Percentiles rank a stretch among this genome's conserved stretches.
These are phyloP conservation scores for Styphnolobium japonicum DNA, from an alignment of 306 rosid species.

Conservation along the genomic window DNA sequence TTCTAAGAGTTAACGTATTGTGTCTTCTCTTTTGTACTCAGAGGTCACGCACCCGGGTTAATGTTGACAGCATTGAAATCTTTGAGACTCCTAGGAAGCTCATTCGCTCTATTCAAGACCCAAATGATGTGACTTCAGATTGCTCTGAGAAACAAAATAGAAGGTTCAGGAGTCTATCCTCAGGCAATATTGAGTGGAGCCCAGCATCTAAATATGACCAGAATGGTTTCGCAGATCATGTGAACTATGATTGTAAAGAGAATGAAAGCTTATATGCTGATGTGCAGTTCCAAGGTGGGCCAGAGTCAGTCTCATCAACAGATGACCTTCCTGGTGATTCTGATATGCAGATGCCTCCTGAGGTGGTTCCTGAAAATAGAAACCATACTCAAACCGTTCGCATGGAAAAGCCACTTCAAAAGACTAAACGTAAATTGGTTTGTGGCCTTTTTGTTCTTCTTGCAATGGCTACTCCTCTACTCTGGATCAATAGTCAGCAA, in stretches of 20 bases:
- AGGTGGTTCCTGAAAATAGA: conserved; percentile 33
- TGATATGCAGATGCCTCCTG: conserved; percentile 30
- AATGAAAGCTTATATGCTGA: conserved; percentile 40
- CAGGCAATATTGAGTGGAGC: conserved; percentile 52
- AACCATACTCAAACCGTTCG: conserved; percentile 9
- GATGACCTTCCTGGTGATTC: conserved; percentile 38
- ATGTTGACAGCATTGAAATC: conserved; percentile 43
- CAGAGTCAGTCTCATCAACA: conserved; percentile 77
- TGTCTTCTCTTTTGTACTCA: conserved; percentile 34
- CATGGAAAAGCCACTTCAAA: conserved; percentile 29
- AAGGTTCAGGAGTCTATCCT: conserved; percentile 53
- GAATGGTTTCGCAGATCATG: conserved; percentile 24
- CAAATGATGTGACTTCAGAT: conserved; percentile 37
- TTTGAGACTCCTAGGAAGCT: conserved; percentile 73
- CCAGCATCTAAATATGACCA: conserved; percentile 42
- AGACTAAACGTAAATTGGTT: conserved; percentile 43
- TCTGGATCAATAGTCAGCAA: conserved; percentile 60
- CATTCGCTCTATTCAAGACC: conserved; percentile 75
- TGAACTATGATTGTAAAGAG: conserved; percentile 28
- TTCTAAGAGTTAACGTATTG: background rate
- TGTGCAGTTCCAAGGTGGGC: conserved; percentile 44
- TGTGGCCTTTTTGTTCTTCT: conserved; percentile 52
- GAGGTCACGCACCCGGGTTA: conserved; percentile 48
- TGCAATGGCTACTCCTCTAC: conserved; percentile 46
- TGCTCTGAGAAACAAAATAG: conserved; percentile 39